Evolutionary conservation across 768 basidiomycete species (phyloP).

Genomic region (Terana coerulea): DNA sequence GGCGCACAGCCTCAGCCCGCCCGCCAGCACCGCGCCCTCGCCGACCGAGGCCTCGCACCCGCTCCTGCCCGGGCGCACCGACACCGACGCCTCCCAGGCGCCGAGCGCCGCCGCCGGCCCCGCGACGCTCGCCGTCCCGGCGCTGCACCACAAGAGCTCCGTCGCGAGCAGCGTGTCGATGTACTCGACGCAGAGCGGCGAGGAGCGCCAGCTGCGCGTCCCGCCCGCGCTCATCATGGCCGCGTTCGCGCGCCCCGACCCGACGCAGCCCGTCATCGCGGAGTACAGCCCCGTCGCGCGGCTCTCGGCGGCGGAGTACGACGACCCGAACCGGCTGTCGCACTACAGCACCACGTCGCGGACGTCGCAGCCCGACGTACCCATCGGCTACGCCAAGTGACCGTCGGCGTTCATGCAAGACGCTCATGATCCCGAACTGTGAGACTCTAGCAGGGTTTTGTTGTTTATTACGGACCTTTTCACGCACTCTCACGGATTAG

Average conservation of each 20-base stretch:
- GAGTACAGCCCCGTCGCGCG: constrained; percentile 16
- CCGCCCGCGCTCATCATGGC: constrained; percentile 35
- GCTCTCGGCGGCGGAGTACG: constrained; percentile 12
- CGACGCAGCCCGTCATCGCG: constrained; percentile 19
- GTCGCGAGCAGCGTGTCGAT: constrained; percentile 32
- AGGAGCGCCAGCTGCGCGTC: constrained; percentile 28
- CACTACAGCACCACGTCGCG: constrained; percentile 27
- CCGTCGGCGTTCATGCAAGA: too few relatives aligned
- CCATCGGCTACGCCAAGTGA: too few relatives aligned
- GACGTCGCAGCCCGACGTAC: constrained; percentile 1
- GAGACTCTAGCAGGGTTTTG: too few relatives aligned
- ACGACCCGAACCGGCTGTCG: constrained; percentile 25
- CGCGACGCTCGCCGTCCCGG: constrained; percentile 6
- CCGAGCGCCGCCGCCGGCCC: not conserved
- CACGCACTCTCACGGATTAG: not conserved
- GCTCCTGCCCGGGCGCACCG: not conserved
- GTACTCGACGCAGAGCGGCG: constrained; percentile 37
- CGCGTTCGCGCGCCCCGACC: constrained; percentile 29
- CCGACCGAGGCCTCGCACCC: not conserved
- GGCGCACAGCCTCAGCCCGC: not conserved
- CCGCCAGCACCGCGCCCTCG: not conserved
- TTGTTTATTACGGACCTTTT: too few relatives aligned
- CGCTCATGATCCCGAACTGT: too few relatives aligned
- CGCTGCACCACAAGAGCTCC: constrained; percentile 22
- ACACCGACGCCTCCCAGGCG: not conserved